Conservation (phyloP, 1,139 yeast genomes). For the Pneumocystis wakefieldiae region DNA sequence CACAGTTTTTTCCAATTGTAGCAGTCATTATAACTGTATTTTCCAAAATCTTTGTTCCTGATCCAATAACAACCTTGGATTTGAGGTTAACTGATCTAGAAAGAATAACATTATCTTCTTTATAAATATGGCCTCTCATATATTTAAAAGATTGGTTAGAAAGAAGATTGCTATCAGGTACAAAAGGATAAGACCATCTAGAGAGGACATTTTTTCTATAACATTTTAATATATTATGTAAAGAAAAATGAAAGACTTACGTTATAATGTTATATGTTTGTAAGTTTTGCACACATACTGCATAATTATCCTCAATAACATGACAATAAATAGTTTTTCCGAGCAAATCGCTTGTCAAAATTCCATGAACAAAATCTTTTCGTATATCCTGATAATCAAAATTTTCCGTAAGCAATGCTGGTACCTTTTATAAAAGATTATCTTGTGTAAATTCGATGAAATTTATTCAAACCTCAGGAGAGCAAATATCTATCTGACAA, state of each 20-base stretch:
- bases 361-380: slow-evolving; percentile 79
- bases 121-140: slow-evolving; percentile 73
- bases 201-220: slow-evolving; percentile 61
- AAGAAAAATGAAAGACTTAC: neutral
- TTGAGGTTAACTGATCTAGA: slow-evolving; percentile 94
- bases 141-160: slow-evolving; percentile 60
- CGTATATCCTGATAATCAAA: slow-evolving; percentile 84
- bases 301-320: slow-evolving; percentile 59
- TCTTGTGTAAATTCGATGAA: neutral
- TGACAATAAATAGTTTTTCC: slow-evolving; percentile 86
- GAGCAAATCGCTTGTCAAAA: slow-evolving; percentile 73
- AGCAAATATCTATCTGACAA: slow-evolving; percentile 89
- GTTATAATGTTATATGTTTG: slow-evolving; percentile 83
- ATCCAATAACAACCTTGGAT: slow-evolving; percentile 48
- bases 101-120: slow-evolving; percentile 59
- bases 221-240: neutral
- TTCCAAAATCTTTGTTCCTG: slow-evolving; percentile 36
- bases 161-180: slow-evolving; percentile 68
- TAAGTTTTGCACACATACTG: slow-evolving; percentile 88
- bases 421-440: slow-evolving; percentile 27
- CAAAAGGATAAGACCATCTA: slow-evolving; percentile 85
- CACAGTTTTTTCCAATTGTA: slow-evolving; percentile 73
- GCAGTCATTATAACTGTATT: slow-evolving; percentile 43
- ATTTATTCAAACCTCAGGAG: slow-evolving; percentile 45
- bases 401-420: slow-evolving; percentile 88